Evolutionary conservation across 139 green algal genomes (phyloP).

Genomic region (Pycnococcus provasolii): DNA sequence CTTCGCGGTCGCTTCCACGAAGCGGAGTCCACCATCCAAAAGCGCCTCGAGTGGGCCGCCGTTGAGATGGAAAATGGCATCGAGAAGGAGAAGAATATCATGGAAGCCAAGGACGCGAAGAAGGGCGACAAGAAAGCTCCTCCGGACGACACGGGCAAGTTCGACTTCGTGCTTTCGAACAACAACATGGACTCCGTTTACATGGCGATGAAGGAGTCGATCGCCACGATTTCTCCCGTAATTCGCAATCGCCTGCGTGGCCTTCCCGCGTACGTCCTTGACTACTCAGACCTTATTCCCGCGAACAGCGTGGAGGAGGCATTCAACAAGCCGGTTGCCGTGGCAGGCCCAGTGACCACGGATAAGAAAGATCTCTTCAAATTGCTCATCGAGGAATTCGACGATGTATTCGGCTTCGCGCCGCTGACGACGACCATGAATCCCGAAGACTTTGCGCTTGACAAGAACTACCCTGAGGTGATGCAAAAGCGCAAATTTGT

Average conservation of each 20-base stretch:
- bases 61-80: constrained; percentile 19
- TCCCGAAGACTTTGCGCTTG: too few species aligned
- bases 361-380: constrained; percentile 34
- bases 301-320: constrained; percentile 60
- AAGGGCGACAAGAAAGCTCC: constrained; percentile 4
- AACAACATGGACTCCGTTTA: neutral
- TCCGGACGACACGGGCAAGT: too few species aligned
- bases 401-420: constrained; percentile 59
- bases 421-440: constrained; percentile 37
- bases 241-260: constrained; percentile 58
- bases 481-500: constrained; percentile 6
- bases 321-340: constrained; percentile 54
- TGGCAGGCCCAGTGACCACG: constrained; percentile 32
- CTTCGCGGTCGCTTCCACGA: constrained; percentile 42
- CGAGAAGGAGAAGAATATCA: neutral
- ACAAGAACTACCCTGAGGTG: neutral
- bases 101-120: constrained; percentile 19
- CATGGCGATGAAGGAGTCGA: constrained; percentile 48
- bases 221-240: constrained; percentile 52
- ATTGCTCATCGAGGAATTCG: constrained; percentile 55
- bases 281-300: constrained; percentile 68
- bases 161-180: too few species aligned
- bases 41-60: constrained; percentile 36
- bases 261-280: constrained; percentile 60
- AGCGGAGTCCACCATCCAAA: constrained; percentile 39